Conservation (phyloP, 352 stramenopile genomes). For the Ophiocytium majus region DNA sequence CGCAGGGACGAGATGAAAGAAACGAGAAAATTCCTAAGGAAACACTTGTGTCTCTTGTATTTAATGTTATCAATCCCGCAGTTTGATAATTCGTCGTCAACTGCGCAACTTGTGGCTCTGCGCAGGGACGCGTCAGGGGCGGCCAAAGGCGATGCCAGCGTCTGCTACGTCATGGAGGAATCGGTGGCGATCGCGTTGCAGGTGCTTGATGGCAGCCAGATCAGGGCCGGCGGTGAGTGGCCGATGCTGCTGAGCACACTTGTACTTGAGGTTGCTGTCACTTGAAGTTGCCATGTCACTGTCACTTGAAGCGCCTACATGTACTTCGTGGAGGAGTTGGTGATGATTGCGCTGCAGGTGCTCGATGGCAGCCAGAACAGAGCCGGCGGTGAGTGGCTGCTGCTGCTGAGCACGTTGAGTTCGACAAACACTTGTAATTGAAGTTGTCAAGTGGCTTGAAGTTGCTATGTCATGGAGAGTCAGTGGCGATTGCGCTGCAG, state of each 20-base stretch:
- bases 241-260: no score
- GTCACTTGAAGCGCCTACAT: constrained; percentile 90
- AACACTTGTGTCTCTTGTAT: no score
- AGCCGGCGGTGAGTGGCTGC: constrained; percentile 34
- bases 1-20: no score
- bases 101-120: no score
- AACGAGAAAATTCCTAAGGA: no score
- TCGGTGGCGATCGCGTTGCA: constrained; percentile 89
- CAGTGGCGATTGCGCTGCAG: constrained; percentile 86
- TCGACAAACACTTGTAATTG: no score
- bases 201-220: constrained; percentile 76
- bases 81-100: no score
- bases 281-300: no score
- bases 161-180: constrained; percentile 91
- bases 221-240: constrained; percentile 42
- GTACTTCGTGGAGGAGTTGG: constrained; percentile 90
- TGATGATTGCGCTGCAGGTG: constrained; percentile 87
- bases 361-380: constrained; percentile 72
- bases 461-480: constrained; percentile 91
- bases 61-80: no score
- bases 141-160: constrained; percentile 87
- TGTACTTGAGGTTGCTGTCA: no score
- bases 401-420: no score
- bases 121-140: constrained; percentile 61
- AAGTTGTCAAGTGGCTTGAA: no score